Percentiles rank a stretch among this genome's conserved stretches.
Evolutionary conservation across 768 basidiomycete genomes (phyloP).

Genomic region (Russula brevipes): DNA sequence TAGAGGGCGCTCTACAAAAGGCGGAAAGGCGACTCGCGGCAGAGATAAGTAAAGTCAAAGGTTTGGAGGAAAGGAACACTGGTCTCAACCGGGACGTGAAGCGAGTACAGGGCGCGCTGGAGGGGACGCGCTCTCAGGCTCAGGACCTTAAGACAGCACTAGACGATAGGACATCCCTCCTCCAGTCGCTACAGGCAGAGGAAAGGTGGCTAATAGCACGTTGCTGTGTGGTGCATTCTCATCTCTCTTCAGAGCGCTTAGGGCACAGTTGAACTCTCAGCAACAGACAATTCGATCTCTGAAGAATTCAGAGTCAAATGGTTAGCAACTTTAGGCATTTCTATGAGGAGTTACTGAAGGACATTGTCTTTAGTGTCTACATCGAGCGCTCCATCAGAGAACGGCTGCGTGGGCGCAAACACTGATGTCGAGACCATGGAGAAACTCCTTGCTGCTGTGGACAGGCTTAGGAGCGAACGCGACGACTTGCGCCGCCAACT

Average conservation of each 20-base stretch:
- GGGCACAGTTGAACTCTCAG: constrained; percentile 11
- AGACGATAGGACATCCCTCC: constrained; percentile 26
- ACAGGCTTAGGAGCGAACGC: constrained; percentile 63
- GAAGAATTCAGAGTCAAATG: background rate
- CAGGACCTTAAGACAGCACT: constrained; percentile 20
- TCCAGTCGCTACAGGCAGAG: constrained; percentile 27
- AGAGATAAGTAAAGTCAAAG: constrained; percentile 39
- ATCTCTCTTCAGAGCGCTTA: constrained; percentile 12
- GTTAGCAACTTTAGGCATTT: background rate
- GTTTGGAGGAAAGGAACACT: constrained; percentile 40
- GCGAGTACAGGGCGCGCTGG: constrained; percentile 41
- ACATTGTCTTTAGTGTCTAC: background rate
- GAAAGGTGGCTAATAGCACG: constrained; percentile 28
- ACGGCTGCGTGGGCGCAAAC: constrained; percentile 1
- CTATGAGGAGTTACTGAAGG: background rate
- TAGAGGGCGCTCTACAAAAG: constrained; percentile 32
- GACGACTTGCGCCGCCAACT: constrained; percentile 58
- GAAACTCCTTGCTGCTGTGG: constrained; percentile 54
- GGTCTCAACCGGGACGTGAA: constrained; percentile 55
- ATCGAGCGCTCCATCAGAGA: background rate
- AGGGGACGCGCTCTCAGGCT: constrained; percentile 36
- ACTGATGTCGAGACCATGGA: constrained; percentile 38
- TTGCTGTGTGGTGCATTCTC: background rate
- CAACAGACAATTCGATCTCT: constrained; percentile 3
- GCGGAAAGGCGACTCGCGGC: constrained; percentile 32